Evolutionary conservation across 164 flowering plant genomes (phyloP).

Genomic region (Vitis amurensis): DNA sequence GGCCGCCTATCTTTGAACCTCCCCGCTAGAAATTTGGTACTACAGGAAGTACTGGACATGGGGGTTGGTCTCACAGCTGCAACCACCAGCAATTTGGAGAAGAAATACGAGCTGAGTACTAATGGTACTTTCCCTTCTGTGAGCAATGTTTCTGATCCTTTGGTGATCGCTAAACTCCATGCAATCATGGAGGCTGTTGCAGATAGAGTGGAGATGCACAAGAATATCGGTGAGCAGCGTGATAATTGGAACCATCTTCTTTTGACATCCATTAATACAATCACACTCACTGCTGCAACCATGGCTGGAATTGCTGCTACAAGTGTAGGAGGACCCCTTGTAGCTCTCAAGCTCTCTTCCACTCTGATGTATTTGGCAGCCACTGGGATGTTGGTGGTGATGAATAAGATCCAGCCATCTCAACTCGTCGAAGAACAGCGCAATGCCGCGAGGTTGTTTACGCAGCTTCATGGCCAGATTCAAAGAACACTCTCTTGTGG

Average conservation of each 20-base stretch:
- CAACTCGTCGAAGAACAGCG: constrained; percentile 24
- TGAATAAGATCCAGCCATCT: constrained; percentile 21
- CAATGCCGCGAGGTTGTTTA: constrained; percentile 18
- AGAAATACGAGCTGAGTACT: too few species aligned
- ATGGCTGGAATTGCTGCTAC: constrained; percentile 18
- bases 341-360: constrained; percentile 8
- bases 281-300: constrained; percentile 15
- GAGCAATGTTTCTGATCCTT: too few species aligned
- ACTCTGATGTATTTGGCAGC: constrained; percentile 5
- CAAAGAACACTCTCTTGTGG: too few species aligned
- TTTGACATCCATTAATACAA: constrained; percentile 20
- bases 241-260: constrained; percentile 31
- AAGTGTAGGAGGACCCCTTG: background rate
- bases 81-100: too few species aligned
- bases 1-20: too few species aligned
- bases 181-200: constrained; percentile 13
- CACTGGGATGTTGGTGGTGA: constrained; percentile 7
- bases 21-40: too few species aligned
- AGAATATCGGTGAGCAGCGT: constrained; percentile 25
- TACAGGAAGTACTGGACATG: too few species aligned
- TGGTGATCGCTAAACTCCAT: background rate
- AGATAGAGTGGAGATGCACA: constrained; percentile 33
- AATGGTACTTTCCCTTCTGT: too few species aligned
- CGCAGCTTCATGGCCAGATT: constrained; percentile 13
- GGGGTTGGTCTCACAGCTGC: too few species aligned